A percentile compares a stretch with the other conserved stretches of the same genome.
phyloP scores from a whole-genome alignment of 768 basidiomycete genomes.

The Psilocybe cubensis region DNA sequence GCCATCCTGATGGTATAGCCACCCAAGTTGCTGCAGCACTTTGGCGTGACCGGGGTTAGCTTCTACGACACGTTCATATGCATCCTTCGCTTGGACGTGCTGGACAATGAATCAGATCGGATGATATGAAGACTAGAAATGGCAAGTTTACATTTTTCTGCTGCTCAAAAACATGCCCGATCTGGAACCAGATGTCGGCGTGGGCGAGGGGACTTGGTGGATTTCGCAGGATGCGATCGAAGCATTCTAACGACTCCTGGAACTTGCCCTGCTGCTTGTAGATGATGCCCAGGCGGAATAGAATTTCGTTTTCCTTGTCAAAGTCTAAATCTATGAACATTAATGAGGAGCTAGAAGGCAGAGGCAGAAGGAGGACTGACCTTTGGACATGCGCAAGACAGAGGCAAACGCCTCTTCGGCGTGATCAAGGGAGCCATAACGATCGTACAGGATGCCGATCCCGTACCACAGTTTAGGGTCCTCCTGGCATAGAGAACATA shows the following conservation, averaged over 20 bases:
- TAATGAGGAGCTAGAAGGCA: slow-evolving; percentile 21
- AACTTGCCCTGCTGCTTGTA: slow-evolving; percentile 99
- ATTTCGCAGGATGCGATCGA: slow-evolving; percentile 94
- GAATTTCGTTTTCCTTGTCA: slow-evolving; percentile 98
- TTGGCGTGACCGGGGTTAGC: slow-evolving; percentile 96
- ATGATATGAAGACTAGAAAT: neutral
- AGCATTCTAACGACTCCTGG: slow-evolving; percentile 84
- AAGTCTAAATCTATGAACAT: slow-evolving; percentile 68
- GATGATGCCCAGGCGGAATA: slow-evolving; percentile 97
- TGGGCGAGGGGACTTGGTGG: slow-evolving; percentile 95
- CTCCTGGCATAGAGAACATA: slow-evolving; percentile 49
- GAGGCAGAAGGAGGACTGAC: slow-evolving; percentile 47
- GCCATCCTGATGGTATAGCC: slow-evolving; percentile 96
- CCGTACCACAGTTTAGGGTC: slow-evolving; percentile 99
- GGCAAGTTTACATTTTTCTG: slow-evolving; percentile 84
- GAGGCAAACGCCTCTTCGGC: slow-evolving; percentile 98
- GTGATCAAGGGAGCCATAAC: slow-evolving; percentile 97
- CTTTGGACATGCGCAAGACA: slow-evolving; percentile 95
- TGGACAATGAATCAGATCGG: slow-evolving; percentile 34
- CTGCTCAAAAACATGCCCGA: slow-evolving; percentile 98
- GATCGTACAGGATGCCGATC: slow-evolving; percentile 98
- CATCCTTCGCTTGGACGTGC: slow-evolving; percentile 90
- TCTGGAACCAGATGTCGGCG: slow-evolving; percentile 99
- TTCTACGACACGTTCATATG: slow-evolving; percentile 92
- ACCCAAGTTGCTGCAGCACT: slow-evolving; percentile 96